These are phyloP conservation scores for Solidago caesia DNA, from an alignment of 129 eudicot genomes.

Conservation along the genomic window DNA sequence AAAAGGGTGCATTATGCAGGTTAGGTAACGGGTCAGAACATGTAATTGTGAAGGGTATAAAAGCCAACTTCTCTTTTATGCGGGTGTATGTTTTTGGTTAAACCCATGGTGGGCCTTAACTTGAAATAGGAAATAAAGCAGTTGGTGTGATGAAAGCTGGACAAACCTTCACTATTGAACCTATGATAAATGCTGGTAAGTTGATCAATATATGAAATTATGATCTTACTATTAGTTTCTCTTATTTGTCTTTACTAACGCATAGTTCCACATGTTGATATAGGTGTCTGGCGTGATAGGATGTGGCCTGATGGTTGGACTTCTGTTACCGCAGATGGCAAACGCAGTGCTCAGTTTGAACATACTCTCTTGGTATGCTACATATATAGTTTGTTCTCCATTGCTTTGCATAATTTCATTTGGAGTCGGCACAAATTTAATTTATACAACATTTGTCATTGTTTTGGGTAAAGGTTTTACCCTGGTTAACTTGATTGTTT, in stretches of 20 bases:
- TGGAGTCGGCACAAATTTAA: not conserved
- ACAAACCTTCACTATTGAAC: constrained; percentile 94
- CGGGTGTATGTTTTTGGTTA: not conserved
- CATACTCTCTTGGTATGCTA: constrained; percentile 83
- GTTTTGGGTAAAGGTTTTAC: not conserved
- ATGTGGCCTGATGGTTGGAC: constrained; percentile 99
- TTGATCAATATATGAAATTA: not conserved
- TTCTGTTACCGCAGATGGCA: constrained; percentile 90
- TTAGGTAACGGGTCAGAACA: not conserved
- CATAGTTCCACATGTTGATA: not conserved
- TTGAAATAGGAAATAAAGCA: constrained; percentile 76
- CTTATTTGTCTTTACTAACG: constrained; percentile 18
- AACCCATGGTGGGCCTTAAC: constrained; percentile 49
- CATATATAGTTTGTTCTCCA: not conserved
- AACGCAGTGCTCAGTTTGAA: constrained; percentile 96
- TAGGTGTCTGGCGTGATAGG: constrained; percentile 96
- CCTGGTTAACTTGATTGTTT: too few species aligned
- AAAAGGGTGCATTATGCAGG: not conserved
- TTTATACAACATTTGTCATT: not conserved
- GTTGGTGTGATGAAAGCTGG: constrained; percentile 99
- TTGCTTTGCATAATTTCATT: not conserved
- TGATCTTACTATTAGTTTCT: not conserved
- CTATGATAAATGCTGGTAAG: constrained; percentile 87
- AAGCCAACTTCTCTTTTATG: not conserved
- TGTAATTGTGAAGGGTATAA: not conserved